phyloP scores from a whole-genome alignment of 2,329 filamentous ascomycete genomes.

The Cryoendolithus antarcticus region DNA sequence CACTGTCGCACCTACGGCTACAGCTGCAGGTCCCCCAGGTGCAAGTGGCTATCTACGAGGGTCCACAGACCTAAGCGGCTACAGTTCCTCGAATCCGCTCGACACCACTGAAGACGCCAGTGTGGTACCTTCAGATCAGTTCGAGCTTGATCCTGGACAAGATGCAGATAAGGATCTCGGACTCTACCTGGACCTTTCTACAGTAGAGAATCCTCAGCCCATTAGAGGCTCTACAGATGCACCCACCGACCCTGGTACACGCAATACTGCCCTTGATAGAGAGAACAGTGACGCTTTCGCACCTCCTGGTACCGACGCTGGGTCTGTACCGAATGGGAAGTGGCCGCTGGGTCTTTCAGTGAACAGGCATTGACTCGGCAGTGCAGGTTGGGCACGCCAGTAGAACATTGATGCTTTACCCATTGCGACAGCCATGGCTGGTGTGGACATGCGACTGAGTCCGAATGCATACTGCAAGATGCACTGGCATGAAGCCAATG shows the following conservation, averaged over 20 bases:
- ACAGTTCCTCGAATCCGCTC: no score
- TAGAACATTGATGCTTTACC: conserved; percentile 29
- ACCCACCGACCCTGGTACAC: conserved; percentile 27
- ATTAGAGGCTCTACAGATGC: neutral
- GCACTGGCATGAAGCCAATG: conserved; percentile 23
- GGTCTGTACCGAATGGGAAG: conserved; percentile 28
- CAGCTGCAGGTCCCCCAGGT: conserved; percentile 20
- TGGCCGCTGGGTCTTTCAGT: conserved; percentile 31
- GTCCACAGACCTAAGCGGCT: no score
- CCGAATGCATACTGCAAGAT: conserved; percentile 23
- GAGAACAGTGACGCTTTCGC: conserved; percentile 29
- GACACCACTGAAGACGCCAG: conserved; percentile 13
- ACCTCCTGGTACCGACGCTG: conserved; percentile 28
- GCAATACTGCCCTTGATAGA: conserved; percentile 24
- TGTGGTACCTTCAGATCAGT: conserved; percentile 24
- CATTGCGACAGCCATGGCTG: conserved; percentile 30
- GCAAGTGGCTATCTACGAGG: conserved; percentile 4
- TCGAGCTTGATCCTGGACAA: conserved; percentile 26
- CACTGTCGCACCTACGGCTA: conserved; percentile 6
- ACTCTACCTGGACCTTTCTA: conserved; percentile 26
- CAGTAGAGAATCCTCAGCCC: conserved; percentile 15
- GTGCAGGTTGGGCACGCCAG: conserved; percentile 29
- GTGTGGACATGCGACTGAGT: conserved; percentile 29
- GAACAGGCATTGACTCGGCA: conserved; percentile 27
- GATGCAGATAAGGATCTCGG: conserved; percentile 25